A percentile compares a stretch with the other conserved stretches of the same genome.
These are phyloP conservation scores for Diaporthe helianthi DNA, from an alignment of 2,329 filamentous ascomycete species.

Conservation along the genomic window DNA sequence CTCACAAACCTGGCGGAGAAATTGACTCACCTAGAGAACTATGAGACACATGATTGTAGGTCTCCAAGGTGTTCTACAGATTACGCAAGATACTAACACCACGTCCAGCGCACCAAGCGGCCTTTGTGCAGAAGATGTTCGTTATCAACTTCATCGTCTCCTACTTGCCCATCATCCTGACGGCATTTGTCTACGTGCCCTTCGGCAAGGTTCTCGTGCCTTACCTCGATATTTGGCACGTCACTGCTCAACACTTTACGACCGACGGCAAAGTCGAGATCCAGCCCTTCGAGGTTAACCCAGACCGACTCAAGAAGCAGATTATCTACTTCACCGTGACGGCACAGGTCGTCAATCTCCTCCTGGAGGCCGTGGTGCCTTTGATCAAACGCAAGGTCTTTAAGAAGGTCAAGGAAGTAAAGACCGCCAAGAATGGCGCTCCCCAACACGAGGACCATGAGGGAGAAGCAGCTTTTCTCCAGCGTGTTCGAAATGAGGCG, in stretches of 20 bases:
- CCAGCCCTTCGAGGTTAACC: conserved; percentile 79
- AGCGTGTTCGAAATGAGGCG: conserved; percentile 82
- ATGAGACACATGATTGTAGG: conserved; percentile 79
- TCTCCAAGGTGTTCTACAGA: background rate
- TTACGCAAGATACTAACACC: conserved; percentile 35
- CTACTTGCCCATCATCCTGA: conserved; percentile 90
- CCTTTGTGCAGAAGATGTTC: conserved; percentile 91
- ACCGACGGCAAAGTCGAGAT: conserved; percentile 75
- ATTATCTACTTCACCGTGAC: conserved; percentile 97
- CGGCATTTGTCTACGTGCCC: conserved; percentile 92
- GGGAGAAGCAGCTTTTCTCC: conserved; percentile 82
- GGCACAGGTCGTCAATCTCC: conserved; percentile 87
- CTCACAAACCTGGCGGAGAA: conserved; percentile 78
- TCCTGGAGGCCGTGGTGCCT: conserved; percentile 83
- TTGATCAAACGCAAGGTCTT: conserved; percentile 81
- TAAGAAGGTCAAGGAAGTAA: conserved; percentile 79
- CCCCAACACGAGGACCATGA: conserved; percentile 67
- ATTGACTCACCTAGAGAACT: conserved; percentile 88
- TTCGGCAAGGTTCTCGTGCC: conserved; percentile 86
- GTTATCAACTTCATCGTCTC: conserved; percentile 97
- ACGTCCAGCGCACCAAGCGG: conserved; percentile 73
- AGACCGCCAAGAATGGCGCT: conserved; percentile 61
- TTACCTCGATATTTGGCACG: conserved; percentile 81
- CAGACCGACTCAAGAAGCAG: conserved; percentile 82
- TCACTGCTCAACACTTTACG: conserved; percentile 76